Evolutionary conservation across 495 filamentous ascomycete genomes (phyloP), one percentile per base, ranked within the genome.

Genomic region (Hypoxylon perforatum): DNA sequence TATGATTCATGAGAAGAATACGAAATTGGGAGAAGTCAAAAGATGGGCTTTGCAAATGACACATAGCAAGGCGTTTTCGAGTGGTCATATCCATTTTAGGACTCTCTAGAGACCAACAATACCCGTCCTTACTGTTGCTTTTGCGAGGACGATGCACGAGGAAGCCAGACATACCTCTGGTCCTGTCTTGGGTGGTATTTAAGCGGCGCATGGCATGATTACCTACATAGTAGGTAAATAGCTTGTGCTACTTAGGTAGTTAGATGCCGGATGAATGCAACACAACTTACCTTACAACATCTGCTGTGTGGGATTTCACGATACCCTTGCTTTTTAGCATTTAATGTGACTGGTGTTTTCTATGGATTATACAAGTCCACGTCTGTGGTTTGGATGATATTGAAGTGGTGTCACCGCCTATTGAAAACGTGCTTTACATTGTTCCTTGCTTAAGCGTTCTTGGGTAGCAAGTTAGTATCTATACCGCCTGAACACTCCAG

Each of bases 41-140:
- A 8, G 25, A 39, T 35, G 38, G 18, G 36, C 36, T 51, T 61
- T 57, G 57, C 45, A 33, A 9, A 55, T 39, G 49, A 21, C 28
- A 61, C 44, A 55, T 55, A 61, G 63, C 63, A 67, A 61, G 63
- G 63, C 63, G 63, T 67, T 67, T 28, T 8, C 23, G 39, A 57
- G 57, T 36, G 36, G 30, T 28, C 36, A 45, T 57, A 61, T 67
- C 61, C 51, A 38, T 46, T 57, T 56, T 4, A 47, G 51, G 49
- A 45, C 14, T 51, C 44, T 28, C 51, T 22, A 38, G 22, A 39
- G 25, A 42, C 23, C 6, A 9, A 19, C 9, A 14, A 17, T 28
- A 38, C 8, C 28, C 42, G 17, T 66, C 63, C 45, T 23, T 67
- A 28, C 28, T 46, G 18, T 56, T 38, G 18, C 41, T 25, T 48